phyloP scores from a whole-genome alignment of 1,139 yeast species.

The Geotrichum histeridarum region DNA sequence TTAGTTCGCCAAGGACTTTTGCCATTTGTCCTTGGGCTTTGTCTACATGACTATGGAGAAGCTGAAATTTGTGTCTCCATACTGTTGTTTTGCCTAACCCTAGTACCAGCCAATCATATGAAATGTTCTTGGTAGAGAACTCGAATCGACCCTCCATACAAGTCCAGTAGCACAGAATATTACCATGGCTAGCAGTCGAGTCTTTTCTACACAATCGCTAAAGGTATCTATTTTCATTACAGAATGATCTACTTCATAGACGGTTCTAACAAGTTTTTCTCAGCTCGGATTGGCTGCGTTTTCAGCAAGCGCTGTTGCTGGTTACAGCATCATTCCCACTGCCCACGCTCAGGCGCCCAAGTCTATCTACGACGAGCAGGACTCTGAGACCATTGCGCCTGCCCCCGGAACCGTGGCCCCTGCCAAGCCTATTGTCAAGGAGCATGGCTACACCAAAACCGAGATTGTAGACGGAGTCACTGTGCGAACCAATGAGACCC shows the following conservation, averaged over 20 bases:
- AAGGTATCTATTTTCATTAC: constrained; percentile 4
- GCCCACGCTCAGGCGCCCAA: constrained; percentile 29
- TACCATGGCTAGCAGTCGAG: constrained; percentile 16
- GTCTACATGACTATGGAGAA: neutral
- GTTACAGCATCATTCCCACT: constrained; percentile 22
- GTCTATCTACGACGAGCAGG: constrained; percentile 57
- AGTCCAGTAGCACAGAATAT: neutral
- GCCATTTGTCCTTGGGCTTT: no score
- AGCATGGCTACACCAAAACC: constrained; percentile 33
- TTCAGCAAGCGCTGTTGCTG: constrained; percentile 14
- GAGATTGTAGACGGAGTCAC: constrained; percentile 53
- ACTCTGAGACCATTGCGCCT: constrained; percentile 22
- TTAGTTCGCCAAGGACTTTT: no score
- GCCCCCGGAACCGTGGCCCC: constrained; percentile 44
- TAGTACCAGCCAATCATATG: neutral
- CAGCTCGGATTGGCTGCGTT: constrained; percentile 14
- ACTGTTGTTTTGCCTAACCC: neutral
- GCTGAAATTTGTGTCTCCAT: neutral
- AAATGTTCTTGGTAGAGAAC: neutral
- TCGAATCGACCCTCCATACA: neutral
- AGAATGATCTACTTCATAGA: neutral
- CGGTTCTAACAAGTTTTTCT: neutral
- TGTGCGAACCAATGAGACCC: constrained; percentile 48
- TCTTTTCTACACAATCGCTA: constrained; percentile 9
- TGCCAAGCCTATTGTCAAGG: constrained; percentile 47